Evolutionary conservation across 768 basidiomycete species (phyloP).

Genomic region (Podaxis sp.): DNA sequence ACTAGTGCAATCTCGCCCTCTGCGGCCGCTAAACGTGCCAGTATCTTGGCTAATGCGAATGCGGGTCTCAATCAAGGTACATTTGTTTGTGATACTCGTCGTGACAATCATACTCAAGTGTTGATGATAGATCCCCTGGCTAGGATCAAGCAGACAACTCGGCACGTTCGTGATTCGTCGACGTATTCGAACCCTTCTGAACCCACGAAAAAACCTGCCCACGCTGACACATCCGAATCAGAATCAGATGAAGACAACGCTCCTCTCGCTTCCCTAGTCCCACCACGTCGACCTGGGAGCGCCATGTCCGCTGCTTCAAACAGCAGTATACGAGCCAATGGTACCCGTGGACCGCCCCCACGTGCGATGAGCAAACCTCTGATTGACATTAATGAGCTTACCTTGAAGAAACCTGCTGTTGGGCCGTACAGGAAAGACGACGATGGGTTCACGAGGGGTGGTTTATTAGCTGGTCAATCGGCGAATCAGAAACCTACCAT

Average conservation of each 20-base stretch:
- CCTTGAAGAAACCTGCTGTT: conserved; percentile 19
- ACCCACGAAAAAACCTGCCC: not conserved
- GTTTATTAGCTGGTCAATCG: conserved; percentile 1
- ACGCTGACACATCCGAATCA: conserved; percentile 22
- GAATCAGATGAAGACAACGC: conserved; percentile 50
- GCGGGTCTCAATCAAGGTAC: conserved; percentile 30
- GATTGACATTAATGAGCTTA: conserved; percentile 51
- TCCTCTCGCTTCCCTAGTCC: conserved; percentile 62
- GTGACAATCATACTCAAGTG: not conserved
- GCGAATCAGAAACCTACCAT: not conserved
- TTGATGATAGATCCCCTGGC: conserved; percentile 13
- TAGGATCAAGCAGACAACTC: conserved; percentile 21
- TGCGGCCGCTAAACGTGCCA: conserved; percentile 52
- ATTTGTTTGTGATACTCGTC: conserved; percentile 15
- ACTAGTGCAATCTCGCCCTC: conserved; percentile 57
- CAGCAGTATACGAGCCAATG: conserved; percentile 26
- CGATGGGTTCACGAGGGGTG: conserved; percentile 7
- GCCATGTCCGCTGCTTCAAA: conserved; percentile 45
- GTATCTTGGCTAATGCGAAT: conserved; percentile 34
- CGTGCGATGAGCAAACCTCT: conserved; percentile 38
- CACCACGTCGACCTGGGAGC: conserved; percentile 68
- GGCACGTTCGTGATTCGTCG: conserved; percentile 29
- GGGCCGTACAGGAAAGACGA: conserved; percentile 2
- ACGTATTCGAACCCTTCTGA: conserved; percentile 25
- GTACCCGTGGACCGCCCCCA: conserved; percentile 17